Evolutionary conservation across 2,329 filamentous ascomycete species (phyloP), one percentile per base, ranked within the genome.

Genomic region (Aspergillus sp.): DNA sequence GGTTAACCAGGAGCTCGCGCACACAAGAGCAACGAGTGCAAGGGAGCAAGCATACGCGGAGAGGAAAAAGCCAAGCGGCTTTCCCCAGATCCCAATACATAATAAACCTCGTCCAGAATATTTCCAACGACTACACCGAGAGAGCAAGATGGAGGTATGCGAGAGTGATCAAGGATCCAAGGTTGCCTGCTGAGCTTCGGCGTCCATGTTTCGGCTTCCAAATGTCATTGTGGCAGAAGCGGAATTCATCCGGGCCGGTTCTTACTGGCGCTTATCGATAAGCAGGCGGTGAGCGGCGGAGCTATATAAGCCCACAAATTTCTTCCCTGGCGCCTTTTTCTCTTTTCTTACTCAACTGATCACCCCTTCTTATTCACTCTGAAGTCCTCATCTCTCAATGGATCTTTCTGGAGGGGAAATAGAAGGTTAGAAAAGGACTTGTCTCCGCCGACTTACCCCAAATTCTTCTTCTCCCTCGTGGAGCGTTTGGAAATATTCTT

Each of bases 311-410:
- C 52, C 7, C 57, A 62, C 58, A 64, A 64, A 68, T 68, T 60
- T 62, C 55, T 55, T 24, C 55, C 39, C 39, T 39, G 40, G 52
- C 56, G 57, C 57, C 45, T 63, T 57, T 67, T 70, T 62, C 65
- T 64, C 70, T 70, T 62, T 70, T 69, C 65, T 67, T 69, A 67
- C 69, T 47, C 68, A 71, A 77, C 75, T 75, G 69, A 72, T 66
- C 58, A 69, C 44, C 71, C 77, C 76, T 78, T 69, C 73, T 70
- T 78, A 79, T 79, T 79, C 77, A 79, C 77, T 79, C 75, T 75
- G 65, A 67, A 69, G 70, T 72, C 69, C 70, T 68, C 59, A 66
- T 67, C 63, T 58, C 59, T 64, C 68, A 70, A 73, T 75, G 72
- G 70, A 71, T 69, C 67, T 71, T 66, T 68, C 52, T 70, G 68